Percentiles rank a stretch among this genome's conserved stretches.
Conservation (phyloP, 306 rosid genomes). For the Dicorynia guianensis region DNA sequence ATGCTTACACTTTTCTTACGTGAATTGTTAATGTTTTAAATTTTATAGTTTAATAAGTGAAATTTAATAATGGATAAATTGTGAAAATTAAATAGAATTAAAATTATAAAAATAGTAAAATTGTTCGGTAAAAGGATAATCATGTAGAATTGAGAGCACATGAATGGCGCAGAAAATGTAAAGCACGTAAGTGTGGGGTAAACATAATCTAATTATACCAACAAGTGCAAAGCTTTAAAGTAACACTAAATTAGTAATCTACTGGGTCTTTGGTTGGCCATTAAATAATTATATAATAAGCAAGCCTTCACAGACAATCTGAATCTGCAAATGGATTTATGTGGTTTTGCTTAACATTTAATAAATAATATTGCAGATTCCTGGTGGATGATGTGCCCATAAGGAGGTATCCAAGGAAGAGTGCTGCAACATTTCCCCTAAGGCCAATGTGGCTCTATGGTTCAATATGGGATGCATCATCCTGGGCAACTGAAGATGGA, state of each 20-base stretch:
- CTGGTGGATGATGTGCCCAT: slow-evolving; percentile 96
- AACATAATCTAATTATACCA: not conserved
- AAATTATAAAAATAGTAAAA: too few species aligned
- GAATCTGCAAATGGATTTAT: not conserved
- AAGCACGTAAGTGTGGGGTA: not conserved
- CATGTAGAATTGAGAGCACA: slow-evolving; percentile 31
- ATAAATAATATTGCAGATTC: slow-evolving; percentile 60
- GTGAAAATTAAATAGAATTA: too few species aligned
- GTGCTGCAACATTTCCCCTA: slow-evolving; percentile 72
- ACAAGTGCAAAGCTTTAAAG: not conserved
- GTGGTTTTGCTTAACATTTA: slow-evolving; percentile 22
- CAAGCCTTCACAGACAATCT: not conserved
- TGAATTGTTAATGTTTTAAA: too few species aligned
- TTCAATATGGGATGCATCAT: slow-evolving; percentile 98
- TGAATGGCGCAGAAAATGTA: not conserved
- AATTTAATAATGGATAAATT: too few species aligned
- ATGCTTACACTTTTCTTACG: too few species aligned
- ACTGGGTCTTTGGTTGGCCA: slow-evolving; percentile 20
- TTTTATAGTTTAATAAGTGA: too few species aligned
- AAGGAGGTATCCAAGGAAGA: slow-evolving; percentile 85
- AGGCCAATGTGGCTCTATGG: slow-evolving; percentile 99
- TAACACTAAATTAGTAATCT: slow-evolving; percentile 33
- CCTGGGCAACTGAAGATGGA: slow-evolving; percentile 99
- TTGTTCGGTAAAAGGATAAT: not conserved
- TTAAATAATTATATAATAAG: not conserved